phyloP scores from a whole-genome alignment of 352 stramenopile species.

The Phytopythium montanum region DNA sequence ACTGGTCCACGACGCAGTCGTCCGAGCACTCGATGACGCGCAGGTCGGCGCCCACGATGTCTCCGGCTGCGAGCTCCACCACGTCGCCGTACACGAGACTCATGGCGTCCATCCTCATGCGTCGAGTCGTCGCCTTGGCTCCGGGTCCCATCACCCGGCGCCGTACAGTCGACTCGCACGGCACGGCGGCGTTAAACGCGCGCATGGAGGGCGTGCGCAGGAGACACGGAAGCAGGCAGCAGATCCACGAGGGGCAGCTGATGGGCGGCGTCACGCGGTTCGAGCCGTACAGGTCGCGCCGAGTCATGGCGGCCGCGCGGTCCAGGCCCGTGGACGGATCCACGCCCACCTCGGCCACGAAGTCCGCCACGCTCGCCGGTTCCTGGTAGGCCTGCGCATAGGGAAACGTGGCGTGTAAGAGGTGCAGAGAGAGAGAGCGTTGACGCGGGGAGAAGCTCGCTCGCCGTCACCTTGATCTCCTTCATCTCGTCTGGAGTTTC shows the following conservation, averaged over 20 bases:
- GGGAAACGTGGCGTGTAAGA: not conserved
- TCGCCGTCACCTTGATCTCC: slow-evolving; percentile 11
- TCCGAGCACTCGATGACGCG: slow-evolving; percentile 74
- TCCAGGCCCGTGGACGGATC: slow-evolving; percentile 54
- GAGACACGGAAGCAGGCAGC: slow-evolving; percentile 92
- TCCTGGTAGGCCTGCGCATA: slow-evolving; percentile 30
- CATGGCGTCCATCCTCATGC: slow-evolving; percentile 89
- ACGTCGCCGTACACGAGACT: slow-evolving; percentile 91
- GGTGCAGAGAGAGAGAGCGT: not conserved
- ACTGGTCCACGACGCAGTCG: slow-evolving; percentile 74
- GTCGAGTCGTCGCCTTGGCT: slow-evolving; percentile 39
- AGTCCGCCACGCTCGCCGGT: slow-evolving; percentile 41
- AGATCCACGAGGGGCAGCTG: slow-evolving; percentile 93
- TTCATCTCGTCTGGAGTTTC: slow-evolving; percentile 11
- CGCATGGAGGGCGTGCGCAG: slow-evolving; percentile 90
- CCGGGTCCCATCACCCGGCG: slow-evolving; percentile 22
- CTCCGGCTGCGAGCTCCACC: slow-evolving; percentile 86
- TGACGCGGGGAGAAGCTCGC: too few relatives aligned
- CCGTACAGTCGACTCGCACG: slow-evolving; percentile 88
- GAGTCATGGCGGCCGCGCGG: slow-evolving; percentile 69
- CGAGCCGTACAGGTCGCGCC: slow-evolving; percentile 63
- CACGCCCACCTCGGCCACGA: slow-evolving; percentile 59
- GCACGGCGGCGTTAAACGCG: slow-evolving; percentile 77
- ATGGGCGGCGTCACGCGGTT: slow-evolving; percentile 91
- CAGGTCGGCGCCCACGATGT: slow-evolving; percentile 89